Percentiles rank a stretch among this genome's conserved stretches.
These are phyloP conservation scores for Sporothrix curviconia DNA, from an alignment of 2,329 filamentous ascomycete genomes.

Conservation along the genomic window DNA sequence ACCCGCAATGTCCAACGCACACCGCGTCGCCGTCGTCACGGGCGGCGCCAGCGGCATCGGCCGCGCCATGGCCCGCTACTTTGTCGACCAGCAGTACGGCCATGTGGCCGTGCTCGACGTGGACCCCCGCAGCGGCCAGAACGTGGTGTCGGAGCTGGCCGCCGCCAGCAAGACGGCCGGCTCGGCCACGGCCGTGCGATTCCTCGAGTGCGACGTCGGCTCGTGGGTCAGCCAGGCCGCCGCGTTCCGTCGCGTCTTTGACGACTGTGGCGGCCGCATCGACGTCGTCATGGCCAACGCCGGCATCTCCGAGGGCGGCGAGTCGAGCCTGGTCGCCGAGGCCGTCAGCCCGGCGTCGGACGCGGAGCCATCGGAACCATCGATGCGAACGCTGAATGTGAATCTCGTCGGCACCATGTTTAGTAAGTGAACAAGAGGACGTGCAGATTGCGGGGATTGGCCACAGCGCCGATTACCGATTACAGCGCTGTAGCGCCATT, in stretches of 20 bases:
- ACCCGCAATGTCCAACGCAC: not conserved
- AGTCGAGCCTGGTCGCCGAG: constrained; percentile 25
- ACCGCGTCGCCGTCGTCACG: constrained; percentile 27
- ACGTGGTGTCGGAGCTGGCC: constrained; percentile 22
- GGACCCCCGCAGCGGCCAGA: constrained; percentile 23
- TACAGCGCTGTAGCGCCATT: not conserved
- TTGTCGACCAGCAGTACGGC: constrained; percentile 27
- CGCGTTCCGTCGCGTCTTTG: constrained; percentile 24
- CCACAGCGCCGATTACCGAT: not conserved
- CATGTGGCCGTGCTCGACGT: constrained; percentile 31
- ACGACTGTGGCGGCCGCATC: constrained; percentile 24
- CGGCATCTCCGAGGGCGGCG: constrained; percentile 38
- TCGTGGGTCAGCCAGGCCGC: constrained; percentile 31
- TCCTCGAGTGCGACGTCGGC: constrained; percentile 31
- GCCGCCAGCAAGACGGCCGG: constrained; percentile 22
- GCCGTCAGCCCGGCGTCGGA: constrained; percentile 18
- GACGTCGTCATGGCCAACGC: constrained; percentile 46
- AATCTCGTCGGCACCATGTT: constrained; percentile 37
- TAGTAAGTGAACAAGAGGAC: constrained; percentile 37
- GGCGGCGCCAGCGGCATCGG: constrained; percentile 33
- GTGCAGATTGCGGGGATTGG: not conserved
- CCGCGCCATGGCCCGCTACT: constrained; percentile 28
- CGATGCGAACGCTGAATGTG: constrained; percentile 32
- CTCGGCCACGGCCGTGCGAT: constrained; percentile 21
- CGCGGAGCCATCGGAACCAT: constrained; percentile 29